Evolutionary conservation across 2,329 filamentous ascomycete genomes (phyloP), one percentile per base, ranked within the genome.

Genomic region (Ceratocystis eucalypticola): DNA sequence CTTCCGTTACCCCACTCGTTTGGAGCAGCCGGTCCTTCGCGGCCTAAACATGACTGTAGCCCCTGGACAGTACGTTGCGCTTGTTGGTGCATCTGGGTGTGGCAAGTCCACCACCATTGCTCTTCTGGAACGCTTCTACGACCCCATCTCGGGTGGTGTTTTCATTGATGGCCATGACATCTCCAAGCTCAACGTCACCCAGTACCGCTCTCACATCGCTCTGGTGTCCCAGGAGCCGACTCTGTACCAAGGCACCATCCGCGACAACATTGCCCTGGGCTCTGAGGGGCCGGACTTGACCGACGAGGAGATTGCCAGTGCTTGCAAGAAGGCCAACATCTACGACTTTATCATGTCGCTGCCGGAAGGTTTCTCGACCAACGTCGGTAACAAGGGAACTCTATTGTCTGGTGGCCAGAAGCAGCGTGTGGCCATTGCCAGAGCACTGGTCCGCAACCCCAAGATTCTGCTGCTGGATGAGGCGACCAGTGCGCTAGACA

Each of bases 181-280:
- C 71, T 87, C 85, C 68, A 81, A 80, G 10, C 80, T 96, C 62
- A 93, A 96, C 72, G 80, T 96, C 72, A 91, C 89, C 75, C 85
- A 92, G 66, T 96, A 96, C 77, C 87, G 94, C 64, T 86, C 82
- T 20, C 84, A 87, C 74, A 83, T 97, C 69, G 88, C 93, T 0
- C 86, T 99, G 8, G 93, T 99, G 15, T 91, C 88, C 44, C 94
- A 97, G 74, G 94, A 97, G 74, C 93, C 94, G 0, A 96, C 93
- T 0, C 78, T 99, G 0, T 99, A 96, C 76, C 91, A 96, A 74
- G 94, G 93, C 55, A 92, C 88, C 0, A 90, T 99, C 72, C 84
- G 82, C 70, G 92, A 97, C 44, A 97, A 97, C 74, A 91, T 97
- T 69, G 77, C 96, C 4, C 82, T 97, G 1, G 91, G 91, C 10